Conservation (phyloP, 1,284 basidiomycete species). For the Apiotrichum gracile region DNA sequence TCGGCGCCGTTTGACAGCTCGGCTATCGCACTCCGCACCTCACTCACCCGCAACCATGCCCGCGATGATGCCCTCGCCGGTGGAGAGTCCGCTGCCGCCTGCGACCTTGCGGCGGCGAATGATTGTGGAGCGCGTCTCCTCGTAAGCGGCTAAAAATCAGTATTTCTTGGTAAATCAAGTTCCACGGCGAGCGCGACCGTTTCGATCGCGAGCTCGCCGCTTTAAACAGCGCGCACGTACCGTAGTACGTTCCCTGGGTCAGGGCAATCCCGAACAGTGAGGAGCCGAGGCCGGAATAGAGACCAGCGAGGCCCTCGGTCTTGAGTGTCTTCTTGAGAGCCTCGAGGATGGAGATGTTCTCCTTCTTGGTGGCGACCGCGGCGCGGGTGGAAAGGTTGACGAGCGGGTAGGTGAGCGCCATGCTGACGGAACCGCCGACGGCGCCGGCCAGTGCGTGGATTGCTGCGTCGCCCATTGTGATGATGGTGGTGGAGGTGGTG, state of each 20-base stretch:
- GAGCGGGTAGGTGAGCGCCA: slow-evolving; percentile 65
- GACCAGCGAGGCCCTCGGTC: slow-evolving; percentile 73
- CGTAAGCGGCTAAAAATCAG: slow-evolving; percentile 35
- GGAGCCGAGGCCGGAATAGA: slow-evolving; percentile 84
- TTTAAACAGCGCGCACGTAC: slow-evolving; percentile 19
- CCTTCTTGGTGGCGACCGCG: slow-evolving; percentile 76
- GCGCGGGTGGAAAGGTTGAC: slow-evolving; percentile 89
- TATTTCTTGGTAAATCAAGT: too few species aligned
- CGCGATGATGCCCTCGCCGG: slow-evolving; percentile 81
- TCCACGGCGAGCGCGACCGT: too few species aligned
- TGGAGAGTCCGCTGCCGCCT: slow-evolving; percentile 62
- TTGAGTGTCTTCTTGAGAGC: slow-evolving; percentile 67
- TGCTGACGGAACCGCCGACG: slow-evolving; percentile 81
- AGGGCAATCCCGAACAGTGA: slow-evolving; percentile 86
- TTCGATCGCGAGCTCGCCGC: too few species aligned
- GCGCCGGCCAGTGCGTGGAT: slow-evolving; percentile 89
- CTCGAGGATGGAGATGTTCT: slow-evolving; percentile 27
- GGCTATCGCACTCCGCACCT: too few species aligned
- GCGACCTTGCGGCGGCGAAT: slow-evolving; percentile 46
- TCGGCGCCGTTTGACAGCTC: too few species aligned
- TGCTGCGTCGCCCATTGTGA: slow-evolving; percentile 59
- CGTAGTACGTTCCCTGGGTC: slow-evolving; percentile 68
- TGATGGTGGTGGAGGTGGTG: neutral
- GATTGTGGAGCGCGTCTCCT: slow-evolving; percentile 49
- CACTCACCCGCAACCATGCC: slow-evolving; percentile 73